Percentiles rank a stretch among this genome's conserved stretches.
phyloP scores from a whole-genome alignment of 768 basidiomycete species.

The Boletus rex-veris region DNA sequence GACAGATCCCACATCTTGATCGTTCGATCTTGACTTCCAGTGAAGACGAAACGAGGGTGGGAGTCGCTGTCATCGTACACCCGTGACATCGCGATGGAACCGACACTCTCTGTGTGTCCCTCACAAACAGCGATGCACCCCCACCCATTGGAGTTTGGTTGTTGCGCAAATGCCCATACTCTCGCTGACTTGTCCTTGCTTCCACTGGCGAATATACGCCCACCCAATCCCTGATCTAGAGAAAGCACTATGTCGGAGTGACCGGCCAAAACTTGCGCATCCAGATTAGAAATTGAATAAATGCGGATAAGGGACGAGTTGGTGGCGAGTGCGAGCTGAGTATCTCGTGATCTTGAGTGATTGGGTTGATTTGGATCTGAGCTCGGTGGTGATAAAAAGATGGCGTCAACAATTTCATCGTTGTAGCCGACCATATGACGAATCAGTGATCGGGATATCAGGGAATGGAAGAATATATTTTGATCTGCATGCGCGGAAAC shows the following conservation, averaged over 20 bases:
- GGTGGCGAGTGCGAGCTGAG: slow-evolving; percentile 90
- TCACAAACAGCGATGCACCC: slow-evolving; percentile 83
- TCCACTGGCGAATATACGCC: slow-evolving; percentile 79
- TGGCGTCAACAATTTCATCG: slow-evolving; percentile 92
- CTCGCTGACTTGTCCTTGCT: slow-evolving; percentile 90
- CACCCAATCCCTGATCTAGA: slow-evolving; percentile 64
- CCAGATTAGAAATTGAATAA: slow-evolving; percentile 71
- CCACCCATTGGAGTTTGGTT: slow-evolving; percentile 29
- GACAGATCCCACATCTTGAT: slow-evolving; percentile 99
- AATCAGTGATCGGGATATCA: slow-evolving; percentile 56
- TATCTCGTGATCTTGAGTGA: slow-evolving; percentile 41
- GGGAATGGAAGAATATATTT: slow-evolving; percentile 90
- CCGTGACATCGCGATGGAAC: slow-evolving; percentile 82
- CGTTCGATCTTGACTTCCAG: slow-evolving; percentile 94
- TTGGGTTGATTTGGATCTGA: slow-evolving; percentile 19
- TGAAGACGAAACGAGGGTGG: slow-evolving; percentile 72
- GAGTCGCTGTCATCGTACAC: slow-evolving; percentile 18
- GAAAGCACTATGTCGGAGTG: slow-evolving; percentile 91
- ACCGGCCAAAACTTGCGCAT: slow-evolving; percentile 82
- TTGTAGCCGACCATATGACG: slow-evolving; percentile 95
- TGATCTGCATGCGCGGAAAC: slow-evolving; percentile 93
- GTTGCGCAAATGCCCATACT: slow-evolving; percentile 59
- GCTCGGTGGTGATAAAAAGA: slow-evolving; percentile 60
- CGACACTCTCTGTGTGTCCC: slow-evolving; percentile 92
- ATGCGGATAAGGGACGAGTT: slow-evolving; percentile 94